Evolutionary conservation across 345 rosid genomes (phyloP).

Genomic region (Sapria himalayana): DNA sequence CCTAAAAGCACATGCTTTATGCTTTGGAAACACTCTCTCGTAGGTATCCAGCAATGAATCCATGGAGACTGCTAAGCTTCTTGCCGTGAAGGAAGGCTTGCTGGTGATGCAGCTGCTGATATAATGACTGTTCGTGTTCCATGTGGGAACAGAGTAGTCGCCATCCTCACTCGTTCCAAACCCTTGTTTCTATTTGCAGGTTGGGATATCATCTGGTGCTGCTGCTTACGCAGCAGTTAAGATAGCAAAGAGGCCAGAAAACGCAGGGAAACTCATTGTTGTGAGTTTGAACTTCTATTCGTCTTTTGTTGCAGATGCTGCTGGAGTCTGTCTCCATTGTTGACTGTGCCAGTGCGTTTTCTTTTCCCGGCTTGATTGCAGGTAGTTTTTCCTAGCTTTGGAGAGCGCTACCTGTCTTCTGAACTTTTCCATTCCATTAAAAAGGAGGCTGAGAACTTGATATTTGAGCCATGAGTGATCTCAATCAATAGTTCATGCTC

Average conservation of each 20-base stretch:
- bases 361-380: too few relatives aligned
- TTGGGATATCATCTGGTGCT: conserved; percentile 87
- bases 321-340: too few relatives aligned
- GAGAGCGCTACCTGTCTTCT: conserved; percentile 73
- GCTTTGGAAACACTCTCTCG: background rate
- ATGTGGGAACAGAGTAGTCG: background rate
- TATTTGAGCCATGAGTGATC: conserved; percentile 46
- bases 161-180: background rate
- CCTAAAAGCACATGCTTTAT: background rate
- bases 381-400: conserved; percentile 94
- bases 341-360: too few relatives aligned
- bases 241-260: conserved; percentile 67
- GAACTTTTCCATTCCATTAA: conserved; percentile 81
- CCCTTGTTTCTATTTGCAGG: conserved; percentile 18
- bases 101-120: conserved; percentile 21
- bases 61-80: conserved; percentile 54
- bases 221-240: conserved; percentile 63
- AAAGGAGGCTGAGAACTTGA: conserved; percentile 79
- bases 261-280: conserved; percentile 67
- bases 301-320: too few relatives aligned
- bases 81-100: conserved; percentile 72
- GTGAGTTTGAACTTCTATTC: conserved; percentile 46
- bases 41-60: conserved; percentile 72
- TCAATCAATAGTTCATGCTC: too few relatives aligned
- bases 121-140: background rate